These are phyloP conservation scores for Leccinum truebloodii DNA, from an alignment of 768 basidiomycete genomes.

Conservation along the genomic window DNA sequence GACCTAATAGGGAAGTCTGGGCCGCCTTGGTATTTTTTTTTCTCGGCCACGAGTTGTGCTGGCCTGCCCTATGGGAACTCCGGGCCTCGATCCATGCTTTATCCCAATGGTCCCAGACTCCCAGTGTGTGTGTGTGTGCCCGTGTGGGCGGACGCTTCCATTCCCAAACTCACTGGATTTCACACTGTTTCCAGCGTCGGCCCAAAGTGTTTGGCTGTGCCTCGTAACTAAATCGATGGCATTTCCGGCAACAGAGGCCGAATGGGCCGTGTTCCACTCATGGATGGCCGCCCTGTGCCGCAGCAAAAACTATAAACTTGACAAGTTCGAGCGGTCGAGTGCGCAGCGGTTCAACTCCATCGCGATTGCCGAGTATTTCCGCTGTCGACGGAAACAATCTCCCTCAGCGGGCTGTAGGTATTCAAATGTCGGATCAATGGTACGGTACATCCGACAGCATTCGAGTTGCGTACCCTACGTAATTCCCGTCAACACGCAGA, in stretches of 20 bases:
- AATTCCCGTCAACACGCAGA: conserved; percentile 10
- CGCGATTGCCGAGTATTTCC: conserved; percentile 28
- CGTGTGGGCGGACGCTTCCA: conserved; percentile 15
- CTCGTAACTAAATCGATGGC: conserved; percentile 31
- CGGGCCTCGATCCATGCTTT: conserved; percentile 8
- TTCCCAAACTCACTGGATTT: conserved; percentile 28
- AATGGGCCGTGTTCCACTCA: conserved; percentile 20
- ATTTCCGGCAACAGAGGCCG: conserved; percentile 21
- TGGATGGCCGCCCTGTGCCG: conserved; percentile 11
- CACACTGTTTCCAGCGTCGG: conserved; percentile 28
- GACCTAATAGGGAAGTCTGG: conserved; percentile 9
- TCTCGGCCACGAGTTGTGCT: conserved; percentile 11
- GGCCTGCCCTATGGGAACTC: conserved; percentile 16
- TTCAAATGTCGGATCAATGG: conserved; percentile 35
- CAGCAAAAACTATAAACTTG: conserved; percentile 21
- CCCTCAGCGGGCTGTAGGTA: conserved; percentile 18
- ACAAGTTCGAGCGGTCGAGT: conserved; percentile 4
- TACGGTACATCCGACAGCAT: conserved; percentile 27
- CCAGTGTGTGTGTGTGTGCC: conserved; percentile 1
- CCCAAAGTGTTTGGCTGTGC: conserved; percentile 29
- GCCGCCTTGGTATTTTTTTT: conserved; percentile 4
- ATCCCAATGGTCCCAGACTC: conserved; percentile 10
- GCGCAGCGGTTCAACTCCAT: conserved; percentile 8
- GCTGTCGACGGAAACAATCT: conserved; percentile 24
- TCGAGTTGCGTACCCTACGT: conserved; percentile 30